Evolutionary conservation across 129 eudicot species (phyloP), one percentile per base, ranked within the genome.

Genomic region (Helianthus annuus): DNA sequence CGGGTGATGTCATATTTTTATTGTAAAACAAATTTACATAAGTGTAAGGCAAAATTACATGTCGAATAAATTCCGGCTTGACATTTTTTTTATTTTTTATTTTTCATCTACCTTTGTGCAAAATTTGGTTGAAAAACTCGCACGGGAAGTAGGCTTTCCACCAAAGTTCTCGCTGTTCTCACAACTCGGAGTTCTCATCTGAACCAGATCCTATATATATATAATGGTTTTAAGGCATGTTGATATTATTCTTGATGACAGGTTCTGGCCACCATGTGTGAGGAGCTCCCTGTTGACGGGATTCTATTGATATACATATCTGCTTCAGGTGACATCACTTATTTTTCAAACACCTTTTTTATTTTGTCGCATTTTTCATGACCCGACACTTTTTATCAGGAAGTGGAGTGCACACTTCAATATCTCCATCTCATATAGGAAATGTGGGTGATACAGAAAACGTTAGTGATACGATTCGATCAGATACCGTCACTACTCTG

Each of bases 271-370:
- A 86, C 96, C 10, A 69, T 72, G 32, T 86, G 90, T 69, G 96
- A 91, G 84, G 90, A 88, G 71, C 92, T 91, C 49, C 85, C 88
- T 65, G 70, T 76, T 51, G 96, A 91, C 79, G 96, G 97, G 59
- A 69, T 88, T 63, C 85, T 91, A 48, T 68, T 88, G 58, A 62
- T 91, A 55, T 88, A 91, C 74, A 48, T 88, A 56, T 88, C 97
- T 49, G 92, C 90, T 70, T 78, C 86, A 79, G 85, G 82, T 81
- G 64, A 67, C 32, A 58, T 48, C 68, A 22, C 27, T 59, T 65
- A 38, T 7, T n/a, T 15, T 64, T 74, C 34, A 59, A 29, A n/a
- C 10, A 6, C 45, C 42, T 8, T 10, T 12, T 1, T 48, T 12
- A 49, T 10, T 10, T 15, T 66, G 45, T 62, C 15, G 22, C 49